Evolutionary conservation across 2,329 filamentous ascomycete species (phyloP).

Genomic region (Capronia epimyces): DNA sequence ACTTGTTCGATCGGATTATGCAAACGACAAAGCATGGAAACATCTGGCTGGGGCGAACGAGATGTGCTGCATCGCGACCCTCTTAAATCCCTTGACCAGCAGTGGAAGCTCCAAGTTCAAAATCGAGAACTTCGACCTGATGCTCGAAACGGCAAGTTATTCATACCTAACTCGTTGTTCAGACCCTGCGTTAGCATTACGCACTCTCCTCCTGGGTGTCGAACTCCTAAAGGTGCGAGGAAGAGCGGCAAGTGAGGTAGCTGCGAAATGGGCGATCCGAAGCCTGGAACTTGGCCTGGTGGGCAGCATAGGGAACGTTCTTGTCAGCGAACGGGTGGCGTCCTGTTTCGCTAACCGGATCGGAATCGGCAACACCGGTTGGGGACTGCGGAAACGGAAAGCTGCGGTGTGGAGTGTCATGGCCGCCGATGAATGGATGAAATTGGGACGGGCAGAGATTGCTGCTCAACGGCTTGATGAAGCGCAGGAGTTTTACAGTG

Average conservation of each 20-base stretch:
- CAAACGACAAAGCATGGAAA: constrained; percentile 93
- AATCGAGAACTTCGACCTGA: constrained; percentile 73
- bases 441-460: constrained; percentile 68
- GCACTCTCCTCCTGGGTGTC: constrained; percentile 67
- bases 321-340: constrained; percentile 80
- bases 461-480: constrained; percentile 72
- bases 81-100: constrained; percentile 65
- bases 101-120: constrained; percentile 69
- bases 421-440: constrained; percentile 77
- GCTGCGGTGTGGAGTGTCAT: constrained; percentile 84
- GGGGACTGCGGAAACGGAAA: constrained; percentile 72
- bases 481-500: constrained; percentile 53
- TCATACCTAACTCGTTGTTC: constrained; percentile 84
- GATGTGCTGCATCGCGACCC: constrained; percentile 81
- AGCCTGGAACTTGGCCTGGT: constrained; percentile 73
- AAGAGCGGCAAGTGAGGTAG: constrained; percentile 75
- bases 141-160: constrained; percentile 86
- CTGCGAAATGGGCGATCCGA: constrained; percentile 75
- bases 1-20: constrained; percentile 78
- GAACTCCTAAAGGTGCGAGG: constrained; percentile 80
- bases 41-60: constrained; percentile 92
- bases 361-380: constrained; percentile 59
- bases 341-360: constrained; percentile 73
- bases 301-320: constrained; percentile 61
- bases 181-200: constrained; percentile 71